Base-by-base conservation (phyloP, 805 yeast genomes). In the Zygoascus flipseniorum region DNA sequence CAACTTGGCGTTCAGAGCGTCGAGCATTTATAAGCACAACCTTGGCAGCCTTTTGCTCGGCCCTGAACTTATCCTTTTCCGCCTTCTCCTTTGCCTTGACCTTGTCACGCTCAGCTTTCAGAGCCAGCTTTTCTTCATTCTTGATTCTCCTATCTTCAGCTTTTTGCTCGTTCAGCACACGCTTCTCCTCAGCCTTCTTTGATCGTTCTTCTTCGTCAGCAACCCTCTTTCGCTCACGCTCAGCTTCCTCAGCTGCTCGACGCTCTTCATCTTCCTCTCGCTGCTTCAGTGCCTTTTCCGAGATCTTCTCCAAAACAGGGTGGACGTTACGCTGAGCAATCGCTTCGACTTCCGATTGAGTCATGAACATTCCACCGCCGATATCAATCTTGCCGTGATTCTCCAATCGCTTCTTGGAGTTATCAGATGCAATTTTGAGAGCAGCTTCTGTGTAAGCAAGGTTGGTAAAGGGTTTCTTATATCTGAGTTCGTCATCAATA, bases 311-410 rank as follows among this genome's bases (percentile, higher is more conserved):
- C 62, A 92, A 73, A 5, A 92, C 89, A 8, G 99, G 99, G 59
- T 79, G 76, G 54, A 93, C 96, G 63, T 86, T 75, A 47, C 82
- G 77, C 56, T 81, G 72, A 19, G 99, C 98, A 72, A 92, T 79
- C 50, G 77, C 77, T 58, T 87, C 85, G 56, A 93, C 79, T 63
- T 90, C 97, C 19, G 74, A 77, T 55, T 78, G 85, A 42, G 86
- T 75, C 77, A 92, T 80, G 63, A 77, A 79, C 54, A 87, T 75
- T 1, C 97, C 98, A 57, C 95, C 96, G 56, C 99, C 99, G 57
- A 92, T 71, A 63, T 88, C 76, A 61, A 89, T 73, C 66, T 83
- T 79, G 58, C 82, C 81, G 50, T 61, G 65, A 57, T 72, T 65
- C 56, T 75, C 73, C 48, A 77, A 64, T 62, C 92, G 77, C 65